These are phyloP conservation scores for Adansonia rubrostipa DNA, from an alignment of 441 rosid species.

Conservation along the genomic window DNA sequence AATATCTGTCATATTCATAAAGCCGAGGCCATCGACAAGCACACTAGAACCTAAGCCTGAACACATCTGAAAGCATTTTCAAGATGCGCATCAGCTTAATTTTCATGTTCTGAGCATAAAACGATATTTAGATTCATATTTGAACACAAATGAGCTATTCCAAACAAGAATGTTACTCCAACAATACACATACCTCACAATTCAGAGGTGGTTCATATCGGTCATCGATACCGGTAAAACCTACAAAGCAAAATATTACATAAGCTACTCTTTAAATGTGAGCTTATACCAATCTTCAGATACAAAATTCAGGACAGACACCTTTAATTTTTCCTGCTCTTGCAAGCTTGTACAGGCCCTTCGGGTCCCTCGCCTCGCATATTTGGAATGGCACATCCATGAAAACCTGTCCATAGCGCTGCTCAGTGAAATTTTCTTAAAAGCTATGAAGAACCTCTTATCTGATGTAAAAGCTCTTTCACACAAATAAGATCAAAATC, in stretches of 20 bases:
- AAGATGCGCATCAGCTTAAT: neutral
- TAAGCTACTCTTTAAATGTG: constrained; percentile 9
- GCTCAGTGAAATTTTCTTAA: constrained; percentile 7
- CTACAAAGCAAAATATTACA: constrained; percentile 34
- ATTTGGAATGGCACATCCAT: constrained; percentile 66
- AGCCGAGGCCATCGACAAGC: neutral
- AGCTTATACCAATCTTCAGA: constrained; percentile 18
- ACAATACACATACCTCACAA: constrained; percentile 55
- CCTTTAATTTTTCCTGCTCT: constrained; percentile 82
- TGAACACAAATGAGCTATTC: neutral
- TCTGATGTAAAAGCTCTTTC: neutral
- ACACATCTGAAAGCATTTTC: constrained; percentile 1
- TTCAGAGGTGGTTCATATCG: constrained; percentile 72
- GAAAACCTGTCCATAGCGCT: constrained; percentile 50
- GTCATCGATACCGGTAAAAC: constrained; percentile 72
- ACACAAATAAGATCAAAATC: neutral
- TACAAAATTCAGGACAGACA: constrained; percentile 25
- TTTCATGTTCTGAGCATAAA: neutral
- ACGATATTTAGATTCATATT: neutral
- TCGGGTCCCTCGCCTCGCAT: constrained; percentile 76
- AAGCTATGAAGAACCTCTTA: neutral
- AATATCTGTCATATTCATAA: neutral
- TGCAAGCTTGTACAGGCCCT: constrained; percentile 76
- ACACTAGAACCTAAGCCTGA: neutral
- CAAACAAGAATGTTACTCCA: constrained; percentile 15